A percentile compares a stretch with the other conserved stretches of the same genome.
phyloP scores from a whole-genome alignment of 371 early-diverging fungal genomes.

The Umbelopsis sp. region DNA sequence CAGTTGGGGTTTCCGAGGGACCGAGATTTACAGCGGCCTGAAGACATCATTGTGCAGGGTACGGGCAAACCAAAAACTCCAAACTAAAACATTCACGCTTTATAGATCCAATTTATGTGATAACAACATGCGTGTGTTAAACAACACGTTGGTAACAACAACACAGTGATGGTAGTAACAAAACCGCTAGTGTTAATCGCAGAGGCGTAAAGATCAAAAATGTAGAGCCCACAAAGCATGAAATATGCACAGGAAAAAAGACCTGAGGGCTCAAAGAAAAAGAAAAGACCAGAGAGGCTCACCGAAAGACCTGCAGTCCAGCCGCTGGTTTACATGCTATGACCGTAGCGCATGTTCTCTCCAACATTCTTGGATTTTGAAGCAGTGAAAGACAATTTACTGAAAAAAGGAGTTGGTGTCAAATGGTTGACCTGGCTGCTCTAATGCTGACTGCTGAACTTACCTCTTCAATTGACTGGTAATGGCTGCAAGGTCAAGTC shows the following conservation, averaged over 20 bases:
- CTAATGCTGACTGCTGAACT: neutral
- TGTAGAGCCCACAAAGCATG: neutral
- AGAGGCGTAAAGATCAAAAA: no score
- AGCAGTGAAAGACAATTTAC: neutral
- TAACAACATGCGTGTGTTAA: no score
- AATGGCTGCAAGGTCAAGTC: slow-evolving; percentile 55
- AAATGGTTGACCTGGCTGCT: neutral
- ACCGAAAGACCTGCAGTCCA: neutral
- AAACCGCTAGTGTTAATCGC: no score
- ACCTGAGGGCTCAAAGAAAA: neutral
- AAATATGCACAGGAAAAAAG: neutral
- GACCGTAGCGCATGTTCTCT: slow-evolving; percentile 4
- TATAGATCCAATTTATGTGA: no score
- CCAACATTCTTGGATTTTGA: neutral
- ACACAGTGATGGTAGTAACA: no score
- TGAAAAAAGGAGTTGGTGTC: neutral
- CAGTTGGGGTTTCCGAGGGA: no score
- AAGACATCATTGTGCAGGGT: no score
- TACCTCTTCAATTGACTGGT: slow-evolving; percentile 49
- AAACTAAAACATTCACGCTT: no score
- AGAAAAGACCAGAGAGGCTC: neutral
- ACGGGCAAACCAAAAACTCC: no score
- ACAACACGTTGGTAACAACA: no score
- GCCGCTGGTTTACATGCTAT: slow-evolving; percentile 1
- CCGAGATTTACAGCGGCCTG: no score